These are phyloP conservation scores for Kuraishia borneana DNA, from an alignment of 805 yeast genomes.

Conservation along the genomic window DNA sequence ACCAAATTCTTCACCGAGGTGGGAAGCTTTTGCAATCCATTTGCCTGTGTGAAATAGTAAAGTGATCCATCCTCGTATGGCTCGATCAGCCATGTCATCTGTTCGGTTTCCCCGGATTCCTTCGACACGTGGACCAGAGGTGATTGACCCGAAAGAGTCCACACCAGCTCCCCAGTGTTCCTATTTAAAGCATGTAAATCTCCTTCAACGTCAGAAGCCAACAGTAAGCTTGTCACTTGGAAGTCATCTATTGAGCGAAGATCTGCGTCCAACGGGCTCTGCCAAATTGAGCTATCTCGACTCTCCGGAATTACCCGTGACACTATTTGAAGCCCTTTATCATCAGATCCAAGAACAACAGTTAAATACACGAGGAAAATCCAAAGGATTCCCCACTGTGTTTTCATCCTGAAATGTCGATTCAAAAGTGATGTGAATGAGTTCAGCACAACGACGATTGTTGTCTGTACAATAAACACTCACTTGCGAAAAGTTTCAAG, in stretches of 20 bases:
- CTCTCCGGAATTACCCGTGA: too few species aligned
- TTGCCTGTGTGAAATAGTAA: constrained; percentile 64
- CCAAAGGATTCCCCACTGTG: too few species aligned
- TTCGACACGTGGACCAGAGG: constrained; percentile 35
- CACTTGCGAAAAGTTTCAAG: too few species aligned
- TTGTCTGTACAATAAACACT: too few species aligned
- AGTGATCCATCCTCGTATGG: constrained; percentile 80
- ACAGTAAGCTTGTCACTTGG: constrained; percentile 37
- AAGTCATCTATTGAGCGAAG: constrained; percentile 12
- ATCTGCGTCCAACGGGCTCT: too few species aligned
- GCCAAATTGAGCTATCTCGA: too few species aligned
- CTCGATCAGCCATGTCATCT: constrained; percentile 74
- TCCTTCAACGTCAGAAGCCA: constrained; percentile 81
- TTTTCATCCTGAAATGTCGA: too few species aligned
- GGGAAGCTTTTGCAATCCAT: constrained; percentile 75
- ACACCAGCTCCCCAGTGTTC: constrained; percentile 58
- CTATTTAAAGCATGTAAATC: constrained; percentile 73
- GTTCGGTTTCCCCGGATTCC: background rate
- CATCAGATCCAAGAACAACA: too few species aligned
- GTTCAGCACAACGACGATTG: too few species aligned
- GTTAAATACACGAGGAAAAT: too few species aligned
- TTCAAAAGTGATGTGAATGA: too few species aligned
- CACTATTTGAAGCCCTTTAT: too few species aligned
- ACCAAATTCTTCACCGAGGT: constrained; percentile 70
- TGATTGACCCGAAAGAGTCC: constrained; percentile 62